A percentile compares a stretch with the other conserved stretches of the same genome.
Conservation (phyloP, 2,329 filamentous ascomycete genomes). For the Emergomyces orientalis region DNA sequence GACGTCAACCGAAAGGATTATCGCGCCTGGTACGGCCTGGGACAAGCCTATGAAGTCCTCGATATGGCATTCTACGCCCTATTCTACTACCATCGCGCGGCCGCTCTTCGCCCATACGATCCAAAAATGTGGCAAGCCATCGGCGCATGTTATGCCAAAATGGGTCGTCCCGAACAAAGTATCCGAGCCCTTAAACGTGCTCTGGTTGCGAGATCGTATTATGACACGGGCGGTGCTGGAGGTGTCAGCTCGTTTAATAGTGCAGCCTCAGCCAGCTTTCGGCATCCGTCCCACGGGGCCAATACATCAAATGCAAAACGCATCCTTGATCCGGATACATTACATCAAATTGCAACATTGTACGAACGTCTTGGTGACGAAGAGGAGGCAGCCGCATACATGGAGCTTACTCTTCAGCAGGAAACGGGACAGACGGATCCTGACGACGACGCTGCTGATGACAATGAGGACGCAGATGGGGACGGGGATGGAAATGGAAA, state of each 20-base stretch:
- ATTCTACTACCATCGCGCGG: conserved; percentile 96
- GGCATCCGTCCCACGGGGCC: conserved; percentile 19
- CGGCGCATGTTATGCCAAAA: conserved; percentile 81
- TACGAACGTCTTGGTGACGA: conserved; percentile 73
- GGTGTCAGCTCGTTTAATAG: conserved; percentile 21
- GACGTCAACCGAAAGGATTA: conserved; percentile 96
- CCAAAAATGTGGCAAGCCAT: conserved; percentile 99
- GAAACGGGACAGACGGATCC: conserved; percentile 59
- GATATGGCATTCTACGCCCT: conserved; percentile 97
- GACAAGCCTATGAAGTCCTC: conserved; percentile 92
- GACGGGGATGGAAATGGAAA: conserved; percentile 41
- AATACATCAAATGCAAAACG: conserved; percentile 17
- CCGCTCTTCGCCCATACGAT: conserved; percentile 86
- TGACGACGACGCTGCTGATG: conserved; percentile 29
- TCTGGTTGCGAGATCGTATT: conserved; percentile 76
- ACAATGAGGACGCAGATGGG: conserved; percentile 24
- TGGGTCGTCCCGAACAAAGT: conserved; percentile 75
- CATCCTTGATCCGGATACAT: conserved; percentile 77
- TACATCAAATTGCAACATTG: conserved; percentile 81
- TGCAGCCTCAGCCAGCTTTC: conserved; percentile 40
- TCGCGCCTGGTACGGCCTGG: conserved; percentile 93
- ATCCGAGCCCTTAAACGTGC: conserved; percentile 94
- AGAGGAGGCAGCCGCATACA: conserved; percentile 78
- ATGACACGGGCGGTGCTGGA: conserved; percentile 49
- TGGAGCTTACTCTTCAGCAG: conserved; percentile 91